Evolutionary conservation across 1,139 yeast species (phyloP), one percentile per base, ranked within the genome.

Genomic region (Candida neerlandica): DNA sequence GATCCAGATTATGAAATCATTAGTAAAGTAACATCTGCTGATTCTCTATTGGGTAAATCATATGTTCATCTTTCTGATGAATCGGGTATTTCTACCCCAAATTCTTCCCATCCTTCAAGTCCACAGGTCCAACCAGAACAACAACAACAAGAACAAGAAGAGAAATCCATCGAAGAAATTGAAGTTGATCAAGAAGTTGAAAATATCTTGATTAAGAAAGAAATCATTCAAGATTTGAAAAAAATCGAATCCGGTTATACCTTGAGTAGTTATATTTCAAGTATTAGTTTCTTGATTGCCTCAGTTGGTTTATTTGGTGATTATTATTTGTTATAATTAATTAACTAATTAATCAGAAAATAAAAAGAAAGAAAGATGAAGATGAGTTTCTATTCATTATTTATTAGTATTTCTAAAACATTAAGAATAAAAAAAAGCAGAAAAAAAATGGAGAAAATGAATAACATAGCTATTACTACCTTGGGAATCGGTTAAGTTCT

Each of bases 261-360:
- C 15, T 56, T 66, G 30, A 74, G 80, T 2, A 65, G 75, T 9
- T 64, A 66, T n/a, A 64, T 78, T 43, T 62, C 77, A 4, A 80
- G 76, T 15, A 57, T 69, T 15, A 73, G 80, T 7, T 75, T 78
- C 49, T 56, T 70, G 11, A 61, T 81, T 48, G 72, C 80, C 21
- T 53, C 69, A 7, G 58, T 81, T 51, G 86, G 86, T 9, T 69
- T 77, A 49, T 52, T 75, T 46, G 86, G 86, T 18, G 86, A 81
- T 57, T 66, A 58, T 50, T 69, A 61, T 52, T 61, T 65, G 48
- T 60, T 65, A 51, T 65, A 53, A 57, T 30, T 3, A 41, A 19
- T n/a, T 6, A n/a, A n/a, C n/a, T n/a, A n/a, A n/a, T n/a, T n/a
- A n/a, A n/a, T n/a, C n/a, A n/a, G n/a, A n/a, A n/a, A n/a, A 37